A percentile compares a stretch with the other conserved stretches of the same genome.
phyloP scores from a whole-genome alignment of 805 yeast genomes.

The Wickerhamiella sergipiensis region DNA sequence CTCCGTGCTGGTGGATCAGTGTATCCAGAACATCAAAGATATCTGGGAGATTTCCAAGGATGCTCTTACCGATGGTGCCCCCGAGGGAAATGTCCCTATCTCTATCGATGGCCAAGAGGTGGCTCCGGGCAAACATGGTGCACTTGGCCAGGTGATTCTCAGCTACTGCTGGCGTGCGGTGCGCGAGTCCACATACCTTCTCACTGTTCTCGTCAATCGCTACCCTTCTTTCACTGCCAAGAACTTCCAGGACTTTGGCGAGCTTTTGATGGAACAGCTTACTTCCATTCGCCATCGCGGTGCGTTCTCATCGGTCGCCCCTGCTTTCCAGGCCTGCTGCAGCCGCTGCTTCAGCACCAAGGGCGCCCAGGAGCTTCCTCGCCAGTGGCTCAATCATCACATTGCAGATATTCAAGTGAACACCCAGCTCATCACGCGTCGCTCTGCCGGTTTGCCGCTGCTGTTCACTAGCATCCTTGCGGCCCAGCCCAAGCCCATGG shows the following conservation, averaged over 20 bases:
- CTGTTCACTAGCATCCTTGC: slow-evolving; percentile 62
- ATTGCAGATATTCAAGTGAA: slow-evolving; percentile 38
- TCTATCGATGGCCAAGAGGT: slow-evolving; percentile 20
- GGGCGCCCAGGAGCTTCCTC: slow-evolving; percentile 27
- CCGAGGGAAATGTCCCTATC: slow-evolving; percentile 39
- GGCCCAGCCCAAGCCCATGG: slow-evolving; percentile 28
- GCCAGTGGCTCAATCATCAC: slow-evolving; percentile 46
- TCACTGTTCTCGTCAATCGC: slow-evolving; percentile 19
- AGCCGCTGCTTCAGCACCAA: slow-evolving; percentile 31
- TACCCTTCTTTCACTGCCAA: slow-evolving; percentile 18
- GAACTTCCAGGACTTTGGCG: slow-evolving; percentile 35
- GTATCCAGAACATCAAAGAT: slow-evolving; percentile 5
- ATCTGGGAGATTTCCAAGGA: slow-evolving; percentile 36
- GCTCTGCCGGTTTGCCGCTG: slow-evolving; percentile 88
- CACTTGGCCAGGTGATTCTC: slow-evolving; percentile 31
- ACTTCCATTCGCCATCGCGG: slow-evolving; percentile 76
- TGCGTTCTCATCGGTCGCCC: slow-evolving; percentile 79
- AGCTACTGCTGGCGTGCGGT: slow-evolving; percentile 75
- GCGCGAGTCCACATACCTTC: slow-evolving; percentile 53
- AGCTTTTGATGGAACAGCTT: slow-evolving; percentile 49
- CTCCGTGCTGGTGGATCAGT: slow-evolving; percentile 12
- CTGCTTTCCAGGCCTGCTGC: slow-evolving; percentile 61
- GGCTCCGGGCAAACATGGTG: slow-evolving; percentile 22
- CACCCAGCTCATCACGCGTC: slow-evolving; percentile 63
- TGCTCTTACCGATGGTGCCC: slow-evolving; percentile 52